Conservation (phyloP, 139 green algal genomes). For the Marvania coccoides region DNA sequence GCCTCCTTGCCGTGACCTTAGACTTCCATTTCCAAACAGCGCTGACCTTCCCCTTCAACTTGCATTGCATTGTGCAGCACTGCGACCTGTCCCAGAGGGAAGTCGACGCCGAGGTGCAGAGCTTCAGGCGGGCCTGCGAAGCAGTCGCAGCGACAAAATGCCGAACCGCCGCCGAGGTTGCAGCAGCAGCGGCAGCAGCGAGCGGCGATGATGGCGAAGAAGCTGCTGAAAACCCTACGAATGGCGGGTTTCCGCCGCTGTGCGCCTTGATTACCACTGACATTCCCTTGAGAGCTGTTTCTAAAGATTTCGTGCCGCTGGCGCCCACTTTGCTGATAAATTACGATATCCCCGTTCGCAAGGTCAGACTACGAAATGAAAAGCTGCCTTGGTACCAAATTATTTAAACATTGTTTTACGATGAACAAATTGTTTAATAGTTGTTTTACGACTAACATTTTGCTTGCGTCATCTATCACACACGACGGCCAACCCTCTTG, state of each 20-base stretch:
- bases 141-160: not conserved
- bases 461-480: too few species aligned
- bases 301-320: constrained; percentile 14
- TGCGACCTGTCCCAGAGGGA: constrained; percentile 17
- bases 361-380: too few species aligned
- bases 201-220: not conserved
- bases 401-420: too few species aligned
- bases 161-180: not conserved
- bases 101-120: constrained; percentile 1
- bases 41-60: not conserved
- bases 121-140: not conserved
- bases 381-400: too few species aligned
- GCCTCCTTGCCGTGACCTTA: not conserved
- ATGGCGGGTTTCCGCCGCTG: not conserved
- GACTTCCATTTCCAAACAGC: too few species aligned
- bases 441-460: too few species aligned
- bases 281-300: not conserved
- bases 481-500: too few species aligned
- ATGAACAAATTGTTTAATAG: too few species aligned
- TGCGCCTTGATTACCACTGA: constrained; percentile 10
- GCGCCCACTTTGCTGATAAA: constrained; percentile 17
- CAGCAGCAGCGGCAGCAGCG: not conserved
- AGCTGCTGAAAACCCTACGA: not conserved
- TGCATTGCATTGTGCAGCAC: constrained; percentile 6
- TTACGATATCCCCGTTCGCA: constrained; percentile 24